Percentiles rank a stretch among this genome's conserved stretches.
These are phyloP conservation scores for Pseudotulostoma volvatum DNA, from an alignment of 495 filamentous ascomycete genomes.

Conservation along the genomic window DNA sequence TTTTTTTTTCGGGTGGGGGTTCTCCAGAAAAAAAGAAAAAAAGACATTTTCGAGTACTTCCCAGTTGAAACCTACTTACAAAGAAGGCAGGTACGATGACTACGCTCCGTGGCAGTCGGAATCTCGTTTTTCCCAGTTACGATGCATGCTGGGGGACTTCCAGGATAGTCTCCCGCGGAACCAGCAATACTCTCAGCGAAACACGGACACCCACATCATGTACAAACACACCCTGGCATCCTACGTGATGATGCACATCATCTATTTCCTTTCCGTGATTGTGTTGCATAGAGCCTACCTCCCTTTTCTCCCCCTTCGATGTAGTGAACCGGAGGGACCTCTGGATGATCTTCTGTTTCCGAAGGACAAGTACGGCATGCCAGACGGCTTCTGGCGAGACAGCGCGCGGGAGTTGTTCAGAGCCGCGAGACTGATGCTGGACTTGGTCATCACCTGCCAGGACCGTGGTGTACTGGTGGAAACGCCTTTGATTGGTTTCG, in stretches of 20 bases:
- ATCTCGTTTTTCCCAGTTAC: conserved; percentile 46
- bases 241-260: conserved; percentile 64
- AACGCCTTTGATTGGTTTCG: conserved; percentile 66
- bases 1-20: no score
- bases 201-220: conserved; percentile 68
- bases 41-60: no score
- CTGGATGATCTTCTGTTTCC: conserved; percentile 54
- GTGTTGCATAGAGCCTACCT: conserved; percentile 70
- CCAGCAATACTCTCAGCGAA: conserved; percentile 53
- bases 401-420: conserved; percentile 61
- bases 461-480: conserved; percentile 55
- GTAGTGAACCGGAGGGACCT: conserved; percentile 50
- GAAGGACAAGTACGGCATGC: conserved; percentile 32
- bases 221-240: conserved; percentile 51
- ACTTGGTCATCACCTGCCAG: conserved; percentile 58
- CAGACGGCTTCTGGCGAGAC: conserved; percentile 52
- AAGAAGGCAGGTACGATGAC: conserved; percentile 28
- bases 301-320: conserved; percentile 63
- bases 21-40: neutral
- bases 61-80: no score
- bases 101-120: conserved; percentile 46
- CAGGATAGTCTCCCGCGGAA: conserved; percentile 49
- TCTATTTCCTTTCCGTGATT: conserved; percentile 60
- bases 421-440: conserved; percentile 56
- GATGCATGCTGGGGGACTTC: conserved; percentile 45